Evolutionary conservation across 2,329 filamentous ascomycete species (phyloP).

Genomic region (Aspergillus viridinutans): DNA sequence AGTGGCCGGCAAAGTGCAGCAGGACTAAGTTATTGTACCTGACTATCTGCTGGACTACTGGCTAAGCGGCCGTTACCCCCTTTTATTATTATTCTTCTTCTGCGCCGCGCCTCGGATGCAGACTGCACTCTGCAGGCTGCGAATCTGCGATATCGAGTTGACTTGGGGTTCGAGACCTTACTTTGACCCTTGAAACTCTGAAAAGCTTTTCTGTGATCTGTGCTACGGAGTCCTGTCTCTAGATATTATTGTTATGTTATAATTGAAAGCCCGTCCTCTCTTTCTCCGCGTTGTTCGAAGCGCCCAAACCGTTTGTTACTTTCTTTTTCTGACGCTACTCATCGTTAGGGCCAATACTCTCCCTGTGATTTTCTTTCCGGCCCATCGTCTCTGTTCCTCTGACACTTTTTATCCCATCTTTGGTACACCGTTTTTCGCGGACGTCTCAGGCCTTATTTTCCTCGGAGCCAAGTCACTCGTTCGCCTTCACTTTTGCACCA

Average conservation of each 20-base stretch:
- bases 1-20: not conserved
- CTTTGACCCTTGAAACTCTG: not conserved
- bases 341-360: not conserved
- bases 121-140: not conserved
- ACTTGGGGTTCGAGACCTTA: not conserved
- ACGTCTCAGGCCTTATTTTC: not conserved
- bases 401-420: not conserved
- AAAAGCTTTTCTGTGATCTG: not conserved
- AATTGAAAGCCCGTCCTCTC: slow-evolving; percentile 1
- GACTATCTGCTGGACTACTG: slow-evolving; percentile 3
- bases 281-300: not conserved
- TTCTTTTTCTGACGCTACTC: not conserved
- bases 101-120: not conserved
- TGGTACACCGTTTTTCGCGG: not conserved
- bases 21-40: not conserved
- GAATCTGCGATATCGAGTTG: not conserved
- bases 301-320: not conserved
- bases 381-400: not conserved
- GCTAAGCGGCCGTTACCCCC: slow-evolving; percentile 4
- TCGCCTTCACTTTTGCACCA: slow-evolving; percentile 8
- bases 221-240: not conserved
- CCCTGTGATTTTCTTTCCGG: not conserved
- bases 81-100: not conserved
- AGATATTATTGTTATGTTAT: not conserved
- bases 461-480: slow-evolving; percentile 7